These are phyloP conservation scores for Colletotrichum gloeosporioides DNA, from an alignment of 2,329 filamentous ascomycete species.

Conservation along the genomic window DNA sequence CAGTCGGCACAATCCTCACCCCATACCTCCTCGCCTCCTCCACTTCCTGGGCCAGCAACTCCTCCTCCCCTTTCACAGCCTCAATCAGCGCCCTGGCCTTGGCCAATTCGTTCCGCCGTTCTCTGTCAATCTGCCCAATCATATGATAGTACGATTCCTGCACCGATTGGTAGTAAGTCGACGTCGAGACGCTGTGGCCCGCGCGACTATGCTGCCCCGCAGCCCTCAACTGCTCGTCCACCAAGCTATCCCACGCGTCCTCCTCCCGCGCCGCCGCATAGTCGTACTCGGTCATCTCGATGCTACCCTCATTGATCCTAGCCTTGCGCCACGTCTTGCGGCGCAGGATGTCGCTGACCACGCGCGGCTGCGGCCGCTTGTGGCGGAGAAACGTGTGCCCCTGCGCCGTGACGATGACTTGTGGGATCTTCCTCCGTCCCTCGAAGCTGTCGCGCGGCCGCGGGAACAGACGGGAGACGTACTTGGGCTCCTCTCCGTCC, in stretches of 20 bases:
- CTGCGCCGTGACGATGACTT: slow-evolving; percentile 55
- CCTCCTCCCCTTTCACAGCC: slow-evolving; percentile 38
- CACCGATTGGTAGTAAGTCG: not conserved
- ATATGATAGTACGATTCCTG: slow-evolving; percentile 10
- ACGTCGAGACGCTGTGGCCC: too few relatives aligned
- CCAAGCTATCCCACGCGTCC: slow-evolving; percentile 54
- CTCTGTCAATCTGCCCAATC: slow-evolving; percentile 27
- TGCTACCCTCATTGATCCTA: slow-evolving; percentile 27
- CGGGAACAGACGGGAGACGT: slow-evolving; percentile 53
- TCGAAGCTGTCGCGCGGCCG: slow-evolving; percentile 53
- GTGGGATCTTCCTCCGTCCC: slow-evolving; percentile 60
- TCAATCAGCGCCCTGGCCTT: slow-evolving; percentile 44
- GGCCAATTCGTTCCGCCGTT: slow-evolving; percentile 44
- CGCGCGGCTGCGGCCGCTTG: slow-evolving; percentile 66
- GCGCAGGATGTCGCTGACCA: slow-evolving; percentile 62
- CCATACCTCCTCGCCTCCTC: slow-evolving; percentile 26
- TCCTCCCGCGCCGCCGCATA: slow-evolving; percentile 37
- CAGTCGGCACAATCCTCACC: not conserved
- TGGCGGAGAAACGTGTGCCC: slow-evolving; percentile 70
- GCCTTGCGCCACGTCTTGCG: slow-evolving; percentile 47
- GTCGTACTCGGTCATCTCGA: slow-evolving; percentile 34
- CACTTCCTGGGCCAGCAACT: slow-evolving; percentile 33
- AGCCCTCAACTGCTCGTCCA: slow-evolving; percentile 26
- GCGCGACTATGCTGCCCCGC: not conserved
- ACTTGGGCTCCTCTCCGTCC: slow-evolving; percentile 45